A percentile compares a stretch with the other conserved stretches of the same genome.
Evolutionary conservation across 352 stramenopile species (phyloP).

Genomic region (Thraustotheca clavata): DNA sequence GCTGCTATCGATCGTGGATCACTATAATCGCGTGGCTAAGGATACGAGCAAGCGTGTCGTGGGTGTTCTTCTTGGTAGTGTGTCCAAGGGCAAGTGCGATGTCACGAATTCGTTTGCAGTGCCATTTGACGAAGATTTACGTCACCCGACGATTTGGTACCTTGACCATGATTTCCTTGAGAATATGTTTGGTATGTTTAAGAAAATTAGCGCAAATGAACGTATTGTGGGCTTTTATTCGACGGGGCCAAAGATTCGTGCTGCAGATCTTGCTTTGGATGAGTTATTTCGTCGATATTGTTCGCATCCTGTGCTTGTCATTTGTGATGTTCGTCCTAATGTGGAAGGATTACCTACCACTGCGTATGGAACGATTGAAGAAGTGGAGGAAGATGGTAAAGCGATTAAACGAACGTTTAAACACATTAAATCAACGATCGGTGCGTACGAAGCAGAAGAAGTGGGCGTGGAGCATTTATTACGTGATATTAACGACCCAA

Average conservation of each 20-base stretch:
- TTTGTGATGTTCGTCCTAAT: slow-evolving; percentile 96
- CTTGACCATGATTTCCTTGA: slow-evolving; percentile 99
- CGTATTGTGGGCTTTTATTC: slow-evolving; percentile 98
- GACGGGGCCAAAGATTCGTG: slow-evolving; percentile 94
- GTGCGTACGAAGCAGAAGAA: slow-evolving; percentile 92
- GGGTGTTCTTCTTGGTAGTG: slow-evolving; percentile 94
- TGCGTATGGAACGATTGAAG: slow-evolving; percentile 95
- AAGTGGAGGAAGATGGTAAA: slow-evolving; percentile 93
- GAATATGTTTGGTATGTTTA: slow-evolving; percentile 95
- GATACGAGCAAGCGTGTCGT: slow-evolving; percentile 99
- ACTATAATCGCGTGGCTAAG: slow-evolving; percentile 98
- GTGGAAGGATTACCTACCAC: slow-evolving; percentile 95
- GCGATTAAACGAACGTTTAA: slow-evolving; percentile 97
- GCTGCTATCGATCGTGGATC: slow-evolving; percentile 97
- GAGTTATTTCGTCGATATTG: slow-evolving; percentile 93
- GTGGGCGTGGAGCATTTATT: slow-evolving; percentile 98
- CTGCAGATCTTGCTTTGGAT: slow-evolving; percentile 93
- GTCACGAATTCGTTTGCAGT: slow-evolving; percentile 93
- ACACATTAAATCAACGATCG: slow-evolving; percentile 95
- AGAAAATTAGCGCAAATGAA: slow-evolving; percentile 96
- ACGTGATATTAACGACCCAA: slow-evolving; percentile 99
- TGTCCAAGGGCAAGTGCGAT: slow-evolving; percentile 91
- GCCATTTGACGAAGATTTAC: slow-evolving; percentile 98
- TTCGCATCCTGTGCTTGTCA: slow-evolving; percentile 94
- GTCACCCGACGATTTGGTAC: slow-evolving; percentile 98